A percentile compares a stretch with the other conserved stretches of the same genome.
These are phyloP conservation scores for Tilletia setariae DNA, from an alignment of 1,284 basidiomycete genomes.

Conservation along the genomic window DNA sequence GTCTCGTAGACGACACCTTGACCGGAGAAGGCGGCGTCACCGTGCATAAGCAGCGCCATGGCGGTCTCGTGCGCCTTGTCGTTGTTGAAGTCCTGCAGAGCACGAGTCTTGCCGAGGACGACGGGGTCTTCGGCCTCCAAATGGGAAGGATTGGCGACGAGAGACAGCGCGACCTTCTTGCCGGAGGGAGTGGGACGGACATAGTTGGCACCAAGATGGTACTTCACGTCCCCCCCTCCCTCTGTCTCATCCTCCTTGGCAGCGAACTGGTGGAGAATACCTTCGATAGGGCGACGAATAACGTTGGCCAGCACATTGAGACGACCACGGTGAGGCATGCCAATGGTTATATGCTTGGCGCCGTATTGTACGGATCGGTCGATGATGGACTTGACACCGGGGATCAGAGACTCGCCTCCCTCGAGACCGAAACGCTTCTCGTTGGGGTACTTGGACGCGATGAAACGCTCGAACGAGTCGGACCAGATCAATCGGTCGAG, in stretches of 20 bases:
- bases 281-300: conserved; percentile 96
- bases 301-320: conserved; percentile 98
- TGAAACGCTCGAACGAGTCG: conserved; percentile 97
- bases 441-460: conserved; percentile 96
- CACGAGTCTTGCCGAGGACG: conserved; percentile 94
- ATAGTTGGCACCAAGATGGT: conserved; percentile 97
- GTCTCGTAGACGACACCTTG: conserved; percentile 99
- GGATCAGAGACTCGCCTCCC: conserved; percentile 94
- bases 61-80: conserved; percentile 63
- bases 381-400: conserved; percentile 98
- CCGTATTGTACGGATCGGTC: conserved; percentile 96
- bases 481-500: conserved; percentile 99
- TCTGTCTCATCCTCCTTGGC: conserved; percentile 56
- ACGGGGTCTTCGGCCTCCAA: conserved; percentile 95
- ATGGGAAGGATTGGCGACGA: conserved; percentile 98
- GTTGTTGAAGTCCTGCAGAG: conserved; percentile 89
- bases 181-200: conserved; percentile 95
- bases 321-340: conserved; percentile 98
- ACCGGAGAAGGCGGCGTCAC: conserved; percentile 97
- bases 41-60: conserved; percentile 93
- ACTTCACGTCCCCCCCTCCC: conserved; percentile 95
- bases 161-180: conserved; percentile 93
- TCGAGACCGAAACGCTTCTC: conserved; percentile 99
- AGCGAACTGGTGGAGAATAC: conserved; percentile 95
- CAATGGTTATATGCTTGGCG: conserved; percentile 91